Percentiles rank a stretch among this genome's conserved stretches.
Conservation (phyloP, 1,284 basidiomycete genomes). For the Irpex sp. region DNA sequence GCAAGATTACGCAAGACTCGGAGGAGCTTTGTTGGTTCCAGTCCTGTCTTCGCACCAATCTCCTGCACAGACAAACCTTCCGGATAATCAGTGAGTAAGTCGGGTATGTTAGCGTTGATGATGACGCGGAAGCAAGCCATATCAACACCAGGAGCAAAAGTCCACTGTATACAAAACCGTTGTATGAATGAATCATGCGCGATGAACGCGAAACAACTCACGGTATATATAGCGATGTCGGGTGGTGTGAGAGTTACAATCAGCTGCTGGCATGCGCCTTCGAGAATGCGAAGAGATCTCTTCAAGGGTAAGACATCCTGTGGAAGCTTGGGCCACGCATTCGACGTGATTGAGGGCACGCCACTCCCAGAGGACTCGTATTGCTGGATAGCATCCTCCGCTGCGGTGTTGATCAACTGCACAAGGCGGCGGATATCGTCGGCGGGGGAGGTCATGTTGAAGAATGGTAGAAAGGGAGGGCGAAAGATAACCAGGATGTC, state of each 20-base stretch:
- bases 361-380: background rate
- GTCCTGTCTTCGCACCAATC: constrained; percentile 23
- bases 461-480: background rate
- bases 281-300: background rate
- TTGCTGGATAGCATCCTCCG: background rate
- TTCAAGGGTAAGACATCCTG: background rate
- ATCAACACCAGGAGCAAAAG: background rate
- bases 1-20: constrained; percentile 34
- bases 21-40: constrained; percentile 30
- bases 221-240: background rate
- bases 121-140: constrained; percentile 13
- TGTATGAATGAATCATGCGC: background rate
- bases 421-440: background rate
- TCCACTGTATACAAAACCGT: background rate
- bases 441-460: background rate
- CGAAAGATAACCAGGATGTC: background rate
- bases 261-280: background rate
- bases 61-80: constrained; percentile 30
- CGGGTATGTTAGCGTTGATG: constrained; percentile 27
- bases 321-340: background rate
- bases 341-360: background rate
- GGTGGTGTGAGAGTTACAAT: background rate
- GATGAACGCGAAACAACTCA: background rate
- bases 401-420: background rate
- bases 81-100: constrained; percentile 26